These are phyloP conservation scores for Cryptococcus sp. DNA, from an alignment of 1,284 basidiomycete genomes.

Conservation along the genomic window DNA sequence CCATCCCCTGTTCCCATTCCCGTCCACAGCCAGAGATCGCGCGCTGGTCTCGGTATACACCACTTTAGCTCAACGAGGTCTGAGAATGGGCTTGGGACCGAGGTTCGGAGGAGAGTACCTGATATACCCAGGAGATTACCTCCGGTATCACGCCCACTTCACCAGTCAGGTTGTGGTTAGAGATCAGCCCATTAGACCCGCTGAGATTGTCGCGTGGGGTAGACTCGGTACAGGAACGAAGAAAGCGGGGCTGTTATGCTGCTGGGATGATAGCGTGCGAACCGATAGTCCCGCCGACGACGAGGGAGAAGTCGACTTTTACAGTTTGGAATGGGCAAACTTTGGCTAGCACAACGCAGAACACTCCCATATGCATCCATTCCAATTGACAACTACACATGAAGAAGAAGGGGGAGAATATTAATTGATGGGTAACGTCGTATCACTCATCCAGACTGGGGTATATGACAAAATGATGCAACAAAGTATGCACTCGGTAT, in stretches of 20 bases:
- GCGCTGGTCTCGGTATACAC: conserved; percentile 41
- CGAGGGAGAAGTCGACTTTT: conserved; percentile 66
- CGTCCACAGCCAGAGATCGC: conserved; percentile 27
- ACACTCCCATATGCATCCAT: too few species aligned
- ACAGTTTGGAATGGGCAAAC: conserved; percentile 88
- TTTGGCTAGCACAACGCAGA: conserved; percentile 63
- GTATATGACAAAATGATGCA: too few species aligned
- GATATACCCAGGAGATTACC: conserved; percentile 94
- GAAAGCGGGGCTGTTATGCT: conserved; percentile 89
- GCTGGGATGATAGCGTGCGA: conserved; percentile 66
- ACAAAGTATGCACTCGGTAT: too few species aligned
- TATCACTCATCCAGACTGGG: too few species aligned
- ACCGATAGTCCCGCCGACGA: conserved; percentile 19
- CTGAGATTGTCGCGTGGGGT: conserved; percentile 93
- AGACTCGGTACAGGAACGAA: conserved; percentile 95
- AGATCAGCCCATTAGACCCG: conserved; percentile 66
- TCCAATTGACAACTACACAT: too few species aligned
- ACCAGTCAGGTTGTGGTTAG: conserved; percentile 76
- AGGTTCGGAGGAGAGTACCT: conserved; percentile 91
- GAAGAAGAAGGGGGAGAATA: too few species aligned
- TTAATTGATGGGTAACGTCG: too few species aligned
- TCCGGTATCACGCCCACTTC: conserved; percentile 97
- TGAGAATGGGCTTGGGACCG: conserved; percentile 62
- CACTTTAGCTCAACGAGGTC: conserved; percentile 34
- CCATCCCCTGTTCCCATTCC: conserved; percentile 38